Base-by-base conservation (phyloP, 805 yeast genomes). In the Candida adriatica region DNA sequence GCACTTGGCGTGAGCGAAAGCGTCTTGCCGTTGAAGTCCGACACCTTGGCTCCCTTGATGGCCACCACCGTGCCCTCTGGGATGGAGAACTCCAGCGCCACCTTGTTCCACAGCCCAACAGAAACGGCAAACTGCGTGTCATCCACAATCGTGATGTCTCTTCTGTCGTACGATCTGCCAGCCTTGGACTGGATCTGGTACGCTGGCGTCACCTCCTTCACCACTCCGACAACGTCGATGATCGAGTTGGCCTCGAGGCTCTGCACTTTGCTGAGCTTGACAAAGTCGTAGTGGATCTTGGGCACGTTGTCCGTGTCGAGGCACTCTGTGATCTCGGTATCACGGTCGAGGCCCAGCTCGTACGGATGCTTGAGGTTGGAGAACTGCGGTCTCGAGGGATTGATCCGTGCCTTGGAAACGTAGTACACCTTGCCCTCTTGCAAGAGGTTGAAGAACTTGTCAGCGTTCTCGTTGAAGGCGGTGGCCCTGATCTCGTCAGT, bases 401-500 rank as follows among this genome's bases (percentile, higher is more conserved):
- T 81, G 41, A 92, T 76, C 40, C 88, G 68, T 13, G 90, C 88
- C 49, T 79, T 82, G 24, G 90, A 74, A 19, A 92, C 68, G 48
- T 79, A 85, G 54, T 86, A 92, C 6, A 84, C 94, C 57, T 82
- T 78, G 21, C 95, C 96, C 53, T 87, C 97, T 55, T 83, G 83
- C 30, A 92, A 60, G 18, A 76, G 49, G 45, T 80, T 83, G 61
- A 73, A 79, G 52, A 73, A 81, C 52, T 74, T 76, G 38, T 83
- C 94, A 9, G 90, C 96, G 47, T 73, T 70, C 23, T 85, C 90
- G 55, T 83, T 84, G 59, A 92, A 92, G 2, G 92, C 96, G 3
- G 97, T 87, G 8, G 95, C 96, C 50, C 92, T 73, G 46, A 92
- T 92, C 62, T 92, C 97, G 49, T 92, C 95, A 6, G 96, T 82